Conservation (phyloP, 371 early-diverging fungal species). For the Blastocladiella emersonii region DNA sequence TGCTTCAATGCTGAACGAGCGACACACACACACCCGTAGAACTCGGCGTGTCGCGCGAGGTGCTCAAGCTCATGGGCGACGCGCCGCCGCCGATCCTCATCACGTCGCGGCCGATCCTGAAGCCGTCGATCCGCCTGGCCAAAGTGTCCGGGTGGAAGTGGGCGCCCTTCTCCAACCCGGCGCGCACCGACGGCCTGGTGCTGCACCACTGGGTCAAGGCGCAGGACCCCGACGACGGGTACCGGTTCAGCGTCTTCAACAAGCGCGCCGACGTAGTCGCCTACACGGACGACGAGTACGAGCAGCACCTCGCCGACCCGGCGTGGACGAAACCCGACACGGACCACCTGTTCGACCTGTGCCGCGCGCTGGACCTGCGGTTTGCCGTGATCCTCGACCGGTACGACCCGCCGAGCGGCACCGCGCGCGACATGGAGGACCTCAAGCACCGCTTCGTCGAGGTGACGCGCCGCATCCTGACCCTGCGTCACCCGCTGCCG, state of each 20-base stretch:
- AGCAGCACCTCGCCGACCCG: slow-evolving; percentile 33
- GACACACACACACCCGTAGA: too few relatives aligned
- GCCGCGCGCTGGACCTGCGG: slow-evolving; percentile 58
- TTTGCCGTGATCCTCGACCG: slow-evolving; percentile 75
- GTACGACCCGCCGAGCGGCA: slow-evolving; percentile 23
- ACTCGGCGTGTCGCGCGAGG: too few relatives aligned
- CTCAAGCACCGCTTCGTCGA: slow-evolving; percentile 66
- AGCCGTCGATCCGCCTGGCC: too few relatives aligned
- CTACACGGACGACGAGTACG: slow-evolving; percentile 60
- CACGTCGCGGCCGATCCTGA: too few relatives aligned
- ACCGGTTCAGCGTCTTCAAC: slow-evolving; percentile 50
- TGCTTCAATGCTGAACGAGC: too few relatives aligned
- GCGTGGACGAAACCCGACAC: slow-evolving; percentile 81
- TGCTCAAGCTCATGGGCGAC: too few relatives aligned
- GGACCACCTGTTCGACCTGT: slow-evolving; percentile 60
- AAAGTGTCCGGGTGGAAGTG: slow-evolving; percentile 12
- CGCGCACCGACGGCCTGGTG: slow-evolving; percentile 51
- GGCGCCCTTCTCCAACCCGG: slow-evolving; percentile 61
- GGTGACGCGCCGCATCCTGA: slow-evolving; percentile 38
- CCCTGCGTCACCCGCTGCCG: slow-evolving; percentile 16
- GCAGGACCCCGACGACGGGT: slow-evolving; percentile 29
- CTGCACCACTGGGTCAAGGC: slow-evolving; percentile 66
- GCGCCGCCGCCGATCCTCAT: too few relatives aligned
- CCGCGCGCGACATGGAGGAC: slow-evolving; percentile 26
- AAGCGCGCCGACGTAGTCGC: slow-evolving; percentile 41